Evolutionary conservation across 2,329 filamentous ascomycete genomes (phyloP).

Genomic region (Ophiostoma pallidulum): DNA sequence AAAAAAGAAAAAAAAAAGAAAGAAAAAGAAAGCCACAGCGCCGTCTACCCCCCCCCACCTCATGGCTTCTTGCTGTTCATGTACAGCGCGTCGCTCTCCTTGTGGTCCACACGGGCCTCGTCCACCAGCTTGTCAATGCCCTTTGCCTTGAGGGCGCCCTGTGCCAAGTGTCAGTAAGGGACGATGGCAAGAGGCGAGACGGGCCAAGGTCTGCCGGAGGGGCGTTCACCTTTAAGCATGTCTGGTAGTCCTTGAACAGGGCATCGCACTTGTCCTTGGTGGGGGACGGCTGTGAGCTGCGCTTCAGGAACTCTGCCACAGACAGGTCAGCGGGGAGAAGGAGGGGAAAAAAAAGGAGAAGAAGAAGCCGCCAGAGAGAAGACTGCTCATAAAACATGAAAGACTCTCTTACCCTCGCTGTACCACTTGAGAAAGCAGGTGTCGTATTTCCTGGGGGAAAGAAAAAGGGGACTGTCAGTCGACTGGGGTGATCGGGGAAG

Average conservation of each 20-base stretch:
- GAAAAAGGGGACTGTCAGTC: not conserved
- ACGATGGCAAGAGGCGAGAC: not conserved
- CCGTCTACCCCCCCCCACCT: not conserved
- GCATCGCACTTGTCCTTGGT: conserved; percentile 63
- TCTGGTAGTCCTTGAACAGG: conserved; percentile 81
- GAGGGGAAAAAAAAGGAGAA: not conserved
- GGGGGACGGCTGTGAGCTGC: conserved; percentile 65
- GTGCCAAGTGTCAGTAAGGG: not conserved
- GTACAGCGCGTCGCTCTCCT: conserved; percentile 71
- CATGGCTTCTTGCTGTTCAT: conserved; percentile 31
- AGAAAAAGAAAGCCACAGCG: not conserved
- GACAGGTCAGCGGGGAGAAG: no score
- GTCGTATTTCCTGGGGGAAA: conserved; percentile 71
- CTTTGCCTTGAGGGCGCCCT: conserved; percentile 79
- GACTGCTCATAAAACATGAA: conserved; percentile 8
- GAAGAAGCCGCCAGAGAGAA: not conserved
- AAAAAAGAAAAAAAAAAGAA: not conserved
- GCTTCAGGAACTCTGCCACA: conserved; percentile 74
- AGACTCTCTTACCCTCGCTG: conserved; percentile 68
- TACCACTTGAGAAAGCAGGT: conserved; percentile 99
- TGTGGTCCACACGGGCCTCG: conserved; percentile 81
- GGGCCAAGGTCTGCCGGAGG: not conserved
- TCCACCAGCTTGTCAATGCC: conserved; percentile 91
- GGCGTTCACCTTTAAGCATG: conserved; percentile 64
- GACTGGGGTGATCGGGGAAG: no score